A percentile compares a stretch with the other conserved stretches of the same genome.
Conservation (phyloP, 225 moss, liverwort and hornwort species). For the Polytrichum formosum region DNA sequence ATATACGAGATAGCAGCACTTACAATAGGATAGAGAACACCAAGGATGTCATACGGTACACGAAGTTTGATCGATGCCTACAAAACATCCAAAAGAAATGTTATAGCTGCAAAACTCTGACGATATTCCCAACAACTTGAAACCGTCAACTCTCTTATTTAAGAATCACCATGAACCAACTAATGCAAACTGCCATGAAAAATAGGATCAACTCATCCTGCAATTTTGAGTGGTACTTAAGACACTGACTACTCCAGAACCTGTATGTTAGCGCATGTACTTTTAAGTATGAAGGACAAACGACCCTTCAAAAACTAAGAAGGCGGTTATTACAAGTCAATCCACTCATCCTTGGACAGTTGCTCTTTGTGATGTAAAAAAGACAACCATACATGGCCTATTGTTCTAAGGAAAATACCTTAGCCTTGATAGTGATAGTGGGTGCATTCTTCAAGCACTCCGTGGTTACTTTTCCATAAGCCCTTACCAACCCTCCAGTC, state of each 20-base stretch:
- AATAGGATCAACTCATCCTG: too few relatives aligned
- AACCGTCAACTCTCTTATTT: too few relatives aligned
- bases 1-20: conserved; percentile 3
- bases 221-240: too few relatives aligned
- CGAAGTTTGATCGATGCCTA: conserved; percentile 38
- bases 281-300: too few relatives aligned
- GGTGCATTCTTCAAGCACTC: conserved; percentile 49
- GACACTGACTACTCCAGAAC: too few relatives aligned
- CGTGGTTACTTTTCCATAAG: conserved; percentile 55
- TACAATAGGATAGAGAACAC: conserved; percentile 60
- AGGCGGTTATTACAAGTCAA: too few relatives aligned
- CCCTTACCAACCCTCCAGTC: conserved; percentile 65
- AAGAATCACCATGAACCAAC: too few relatives aligned
- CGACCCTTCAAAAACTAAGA: too few relatives aligned
- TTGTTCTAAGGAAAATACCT: conserved; percentile 20
- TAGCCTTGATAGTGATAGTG: conserved; percentile 36
- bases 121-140: neutral
- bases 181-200: too few relatives aligned
- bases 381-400: neutral
- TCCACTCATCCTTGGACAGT: too few relatives aligned
- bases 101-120: neutral
- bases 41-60: conserved; percentile 53
- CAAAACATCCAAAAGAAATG: conserved; percentile 9
- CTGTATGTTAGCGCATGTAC: too few relatives aligned
- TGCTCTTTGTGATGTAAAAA: too few relatives aligned